A percentile compares a stretch with the other conserved stretches of the same genome.
Conservation (phyloP, 192 early-diverging fungal species). For the Coemansia sp. region DNA sequence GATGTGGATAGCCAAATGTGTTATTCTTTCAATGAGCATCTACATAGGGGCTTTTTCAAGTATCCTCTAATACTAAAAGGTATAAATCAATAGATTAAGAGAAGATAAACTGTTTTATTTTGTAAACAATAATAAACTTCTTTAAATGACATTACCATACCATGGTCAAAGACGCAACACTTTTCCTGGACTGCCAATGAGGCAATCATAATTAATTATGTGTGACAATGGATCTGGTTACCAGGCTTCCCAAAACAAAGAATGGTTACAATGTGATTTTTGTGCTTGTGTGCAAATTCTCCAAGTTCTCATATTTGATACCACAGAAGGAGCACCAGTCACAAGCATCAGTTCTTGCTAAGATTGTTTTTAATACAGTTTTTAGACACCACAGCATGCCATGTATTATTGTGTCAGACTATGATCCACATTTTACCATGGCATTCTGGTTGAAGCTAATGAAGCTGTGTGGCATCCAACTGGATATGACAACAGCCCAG, state of each 20-base stretch:
- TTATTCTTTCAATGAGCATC: too few species aligned
- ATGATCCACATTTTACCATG: neutral
- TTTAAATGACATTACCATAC: too few species aligned
- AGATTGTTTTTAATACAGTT: neutral
- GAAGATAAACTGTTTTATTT: too few species aligned
- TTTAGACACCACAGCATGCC: conserved; percentile 1
- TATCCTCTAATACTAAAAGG: too few species aligned
- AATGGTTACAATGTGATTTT: neutral
- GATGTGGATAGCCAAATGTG: too few species aligned
- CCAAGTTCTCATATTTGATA: neutral
- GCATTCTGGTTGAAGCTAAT: neutral
- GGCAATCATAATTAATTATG: too few species aligned
- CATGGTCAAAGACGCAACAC: too few species aligned
- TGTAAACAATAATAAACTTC: too few species aligned
- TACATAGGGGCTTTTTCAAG: too few species aligned
- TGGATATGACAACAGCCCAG: neutral
- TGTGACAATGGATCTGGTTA: neutral
- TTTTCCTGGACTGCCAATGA: too few species aligned
- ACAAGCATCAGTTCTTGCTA: neutral
- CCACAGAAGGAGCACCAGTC: neutral
- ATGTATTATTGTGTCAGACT: neutral
- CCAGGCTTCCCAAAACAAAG: neutral
- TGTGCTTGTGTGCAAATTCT: neutral
- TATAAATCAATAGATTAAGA: too few species aligned
- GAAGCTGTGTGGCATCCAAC: neutral